Evolutionary conservation across 495 filamentous ascomycete species (phyloP).

Genomic region (Neurospora sp.): DNA sequence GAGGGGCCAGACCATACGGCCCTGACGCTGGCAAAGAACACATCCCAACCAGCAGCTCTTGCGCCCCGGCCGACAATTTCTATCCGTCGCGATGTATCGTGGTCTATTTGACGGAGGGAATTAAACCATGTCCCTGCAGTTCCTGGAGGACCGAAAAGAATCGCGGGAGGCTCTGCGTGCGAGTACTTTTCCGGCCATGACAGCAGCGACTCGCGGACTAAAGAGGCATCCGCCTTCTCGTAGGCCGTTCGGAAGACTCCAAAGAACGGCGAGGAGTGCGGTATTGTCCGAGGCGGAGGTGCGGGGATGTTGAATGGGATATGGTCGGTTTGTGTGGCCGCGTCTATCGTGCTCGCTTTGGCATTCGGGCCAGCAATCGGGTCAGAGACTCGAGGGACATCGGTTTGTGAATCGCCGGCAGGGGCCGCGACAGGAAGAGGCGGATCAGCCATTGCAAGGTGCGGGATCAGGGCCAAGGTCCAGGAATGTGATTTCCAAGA

Average conservation of each 20-base stretch:
- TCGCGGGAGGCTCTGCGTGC: background rate
- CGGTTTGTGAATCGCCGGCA: background rate
- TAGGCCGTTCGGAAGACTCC: background rate
- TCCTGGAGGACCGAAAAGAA: background rate
- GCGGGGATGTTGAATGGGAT: background rate
- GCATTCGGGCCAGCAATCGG: background rate
- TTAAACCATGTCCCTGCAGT: background rate
- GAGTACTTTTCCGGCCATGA: background rate
- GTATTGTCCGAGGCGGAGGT: background rate
- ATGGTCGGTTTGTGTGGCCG: background rate
- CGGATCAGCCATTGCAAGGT: background rate
- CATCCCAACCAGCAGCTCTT: background rate
- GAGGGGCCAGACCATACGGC: background rate
- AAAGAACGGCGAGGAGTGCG: background rate
- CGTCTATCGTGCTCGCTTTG: background rate
- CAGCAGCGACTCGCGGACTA: background rate
- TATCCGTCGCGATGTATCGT: background rate
- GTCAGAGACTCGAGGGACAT: background rate
- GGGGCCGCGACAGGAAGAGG: background rate
- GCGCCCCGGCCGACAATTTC: background rate
- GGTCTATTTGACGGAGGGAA: background rate
- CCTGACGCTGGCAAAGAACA: background rate
- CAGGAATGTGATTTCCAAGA: background rate
- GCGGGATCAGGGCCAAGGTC: background rate
- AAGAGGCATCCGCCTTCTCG: background rate